phyloP scores from a whole-genome alignment of 345 rosid genomes.

The Rubroshorea leprosula region DNA sequence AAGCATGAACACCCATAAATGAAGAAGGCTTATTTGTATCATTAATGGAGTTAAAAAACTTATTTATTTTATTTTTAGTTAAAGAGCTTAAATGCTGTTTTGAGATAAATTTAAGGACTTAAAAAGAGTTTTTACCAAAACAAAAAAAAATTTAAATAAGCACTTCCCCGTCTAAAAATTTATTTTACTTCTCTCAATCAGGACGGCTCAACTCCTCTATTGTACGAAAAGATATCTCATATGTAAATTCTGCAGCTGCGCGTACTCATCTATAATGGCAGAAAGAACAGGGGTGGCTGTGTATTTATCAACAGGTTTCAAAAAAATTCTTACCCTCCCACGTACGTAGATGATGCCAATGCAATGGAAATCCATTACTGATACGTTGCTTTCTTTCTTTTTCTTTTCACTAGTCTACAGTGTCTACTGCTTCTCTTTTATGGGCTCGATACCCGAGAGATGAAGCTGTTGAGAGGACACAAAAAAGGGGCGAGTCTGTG shows the following conservation, averaged over 20 bases:
- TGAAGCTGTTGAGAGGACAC: constrained; percentile 9
- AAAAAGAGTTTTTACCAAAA: no score
- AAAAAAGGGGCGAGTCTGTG: background rate
- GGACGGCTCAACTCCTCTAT: constrained; percentile 19
- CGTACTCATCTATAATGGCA: background rate
- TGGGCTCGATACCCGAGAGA: constrained; percentile 33
- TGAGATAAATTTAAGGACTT: no score
- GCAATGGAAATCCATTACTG: background rate
- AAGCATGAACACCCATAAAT: no score
- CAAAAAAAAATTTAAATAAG: background rate
- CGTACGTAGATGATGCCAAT: background rate
- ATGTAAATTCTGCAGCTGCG: no score
- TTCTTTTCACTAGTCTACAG: constrained; percentile 4
- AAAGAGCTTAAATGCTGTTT: no score
- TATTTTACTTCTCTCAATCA: background rate
- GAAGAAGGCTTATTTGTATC: no score
- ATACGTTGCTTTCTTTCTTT: constrained; percentile 29
- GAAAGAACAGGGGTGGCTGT: constrained; percentile 1
- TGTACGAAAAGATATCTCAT: constrained; percentile 8
- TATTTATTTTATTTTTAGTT: no score
- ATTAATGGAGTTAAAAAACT: no score
- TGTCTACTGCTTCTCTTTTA: constrained; percentile 5
- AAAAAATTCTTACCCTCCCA: constrained; percentile 13
- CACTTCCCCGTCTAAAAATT: constrained; percentile 1
- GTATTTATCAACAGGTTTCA: constrained; percentile 13